Evolutionary conservation across 1,139 yeast species (phyloP).

Genomic region (Geotrichum phurueaensis): DNA sequence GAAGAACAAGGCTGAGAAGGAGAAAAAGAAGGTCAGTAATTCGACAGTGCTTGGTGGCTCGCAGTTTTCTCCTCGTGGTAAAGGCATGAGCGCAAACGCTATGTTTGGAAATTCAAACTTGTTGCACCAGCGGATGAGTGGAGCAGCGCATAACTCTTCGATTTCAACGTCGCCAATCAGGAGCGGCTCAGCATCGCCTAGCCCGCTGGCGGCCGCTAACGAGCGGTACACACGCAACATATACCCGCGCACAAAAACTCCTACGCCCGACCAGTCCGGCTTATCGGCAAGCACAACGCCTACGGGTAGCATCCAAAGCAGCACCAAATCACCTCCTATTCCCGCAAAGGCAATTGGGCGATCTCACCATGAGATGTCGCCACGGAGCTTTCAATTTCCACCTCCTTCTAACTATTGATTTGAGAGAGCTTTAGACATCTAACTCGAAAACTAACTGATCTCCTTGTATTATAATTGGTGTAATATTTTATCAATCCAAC

Average conservation of each 20-base stretch:
- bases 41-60: not conserved
- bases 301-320: not conserved
- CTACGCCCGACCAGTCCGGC: not conserved
- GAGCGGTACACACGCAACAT: not conserved
- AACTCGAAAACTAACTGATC: not conserved
- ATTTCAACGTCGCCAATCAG: slow-evolving; percentile 1
- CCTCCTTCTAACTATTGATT: slow-evolving; percentile 10
- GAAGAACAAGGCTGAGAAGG: slow-evolving; percentile 11
- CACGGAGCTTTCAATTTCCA: slow-evolving; percentile 15
- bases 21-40: not conserved
- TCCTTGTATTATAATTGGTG: not conserved
- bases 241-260: not conserved
- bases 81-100: not conserved
- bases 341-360: not conserved
- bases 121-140: not conserved
- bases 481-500: not conserved
- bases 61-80: not conserved
- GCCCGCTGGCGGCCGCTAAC: not conserved
- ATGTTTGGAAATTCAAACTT: not conserved
- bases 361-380: slow-evolving; percentile 6
- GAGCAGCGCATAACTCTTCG: not conserved
- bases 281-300: not conserved
- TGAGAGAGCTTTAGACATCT: not conserved
- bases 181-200: not conserved
- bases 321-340: not conserved